Percentiles rank a stretch among this genome's conserved stretches.
Evolutionary conservation across 768 basidiomycete genomes (phyloP).

Genomic region (Agaricus blazei): DNA sequence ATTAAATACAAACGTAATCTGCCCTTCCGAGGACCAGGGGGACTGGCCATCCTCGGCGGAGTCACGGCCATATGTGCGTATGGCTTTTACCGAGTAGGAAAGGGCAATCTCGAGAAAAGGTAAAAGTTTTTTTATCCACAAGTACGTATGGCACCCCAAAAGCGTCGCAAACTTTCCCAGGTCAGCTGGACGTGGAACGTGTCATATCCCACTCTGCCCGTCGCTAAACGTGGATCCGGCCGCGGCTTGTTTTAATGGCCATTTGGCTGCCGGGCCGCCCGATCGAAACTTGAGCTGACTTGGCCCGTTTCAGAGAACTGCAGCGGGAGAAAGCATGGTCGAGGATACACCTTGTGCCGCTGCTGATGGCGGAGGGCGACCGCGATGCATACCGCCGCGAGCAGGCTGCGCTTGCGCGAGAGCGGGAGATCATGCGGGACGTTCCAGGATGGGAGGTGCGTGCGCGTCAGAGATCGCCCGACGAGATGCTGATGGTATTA

Average conservation of each 20-base stretch:
- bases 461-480: constrained; percentile 15
- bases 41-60: constrained; percentile 79
- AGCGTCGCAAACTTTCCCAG: constrained; percentile 12
- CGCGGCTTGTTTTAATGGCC: constrained; percentile 41
- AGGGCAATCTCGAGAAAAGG: constrained; percentile 92
- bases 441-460: constrained; percentile 93
- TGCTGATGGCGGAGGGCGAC: constrained; percentile 91
- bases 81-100: constrained; percentile 89
- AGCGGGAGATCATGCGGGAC: constrained; percentile 92
- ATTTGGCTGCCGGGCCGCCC: constrained; percentile 32
- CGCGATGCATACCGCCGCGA: constrained; percentile 81
- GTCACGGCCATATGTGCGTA: constrained; percentile 81
- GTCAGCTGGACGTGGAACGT: constrained; percentile 72
- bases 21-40: constrained; percentile 83
- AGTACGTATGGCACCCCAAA: not conserved
- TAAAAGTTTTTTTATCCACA: constrained; percentile 36
- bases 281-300: constrained; percentile 37
- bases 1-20: constrained; percentile 96
- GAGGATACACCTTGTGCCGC: constrained; percentile 87
- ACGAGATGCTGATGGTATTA: constrained; percentile 17
- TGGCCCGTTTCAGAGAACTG: constrained; percentile 68
- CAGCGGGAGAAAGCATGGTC: constrained; percentile 93
- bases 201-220: constrained; percentile 53
- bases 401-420: constrained; percentile 71
- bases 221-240: constrained; percentile 77